phyloP scores from a whole-genome alignment of 805 yeast genomes.

The Hanseniaspora lachancei region DNA sequence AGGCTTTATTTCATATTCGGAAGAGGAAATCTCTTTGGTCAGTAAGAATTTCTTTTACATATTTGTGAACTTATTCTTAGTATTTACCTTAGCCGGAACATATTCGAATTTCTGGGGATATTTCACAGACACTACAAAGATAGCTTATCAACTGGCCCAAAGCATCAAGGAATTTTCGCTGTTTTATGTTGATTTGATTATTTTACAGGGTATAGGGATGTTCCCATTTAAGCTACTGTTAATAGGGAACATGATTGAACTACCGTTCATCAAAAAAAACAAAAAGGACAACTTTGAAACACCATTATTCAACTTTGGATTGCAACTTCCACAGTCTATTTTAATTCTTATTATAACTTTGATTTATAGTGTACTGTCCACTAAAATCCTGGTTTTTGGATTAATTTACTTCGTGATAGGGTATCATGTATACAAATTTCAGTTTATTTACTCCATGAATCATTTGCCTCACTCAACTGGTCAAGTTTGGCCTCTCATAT shows the following conservation, averaged over 20 bases:
- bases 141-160: slow-evolving; percentile 75
- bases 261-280: slow-evolving; percentile 49
- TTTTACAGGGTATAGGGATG: slow-evolving; percentile 75
- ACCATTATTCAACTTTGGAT: slow-evolving; percentile 82
- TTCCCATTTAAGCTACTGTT: slow-evolving; percentile 78
- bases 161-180: slow-evolving; percentile 67
- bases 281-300: slow-evolving; percentile 70
- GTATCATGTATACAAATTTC: slow-evolving; percentile 81
- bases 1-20: slow-evolving; percentile 84
- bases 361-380: slow-evolving; percentile 78
- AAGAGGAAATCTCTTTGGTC: slow-evolving; percentile 79
- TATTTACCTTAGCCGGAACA: slow-evolving; percentile 88
- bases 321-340: slow-evolving; percentile 83
- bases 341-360: slow-evolving; percentile 72
- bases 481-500: slow-evolving; percentile 85
- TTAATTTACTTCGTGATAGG: slow-evolving; percentile 73
- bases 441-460: slow-evolving; percentile 74
- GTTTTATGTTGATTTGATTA: slow-evolving; percentile 79
- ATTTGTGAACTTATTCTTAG: slow-evolving; percentile 83
- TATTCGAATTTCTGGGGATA: slow-evolving; percentile 70
- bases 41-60: slow-evolving; percentile 89
- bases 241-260: slow-evolving; percentile 62
- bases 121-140: slow-evolving; percentile 74
- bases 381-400: slow-evolving; percentile 76
- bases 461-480: slow-evolving; percentile 97